These are phyloP conservation scores for Trichophyton mentagrophytes DNA, from an alignment of 2,329 filamentous ascomycete species.

Conservation along the genomic window DNA sequence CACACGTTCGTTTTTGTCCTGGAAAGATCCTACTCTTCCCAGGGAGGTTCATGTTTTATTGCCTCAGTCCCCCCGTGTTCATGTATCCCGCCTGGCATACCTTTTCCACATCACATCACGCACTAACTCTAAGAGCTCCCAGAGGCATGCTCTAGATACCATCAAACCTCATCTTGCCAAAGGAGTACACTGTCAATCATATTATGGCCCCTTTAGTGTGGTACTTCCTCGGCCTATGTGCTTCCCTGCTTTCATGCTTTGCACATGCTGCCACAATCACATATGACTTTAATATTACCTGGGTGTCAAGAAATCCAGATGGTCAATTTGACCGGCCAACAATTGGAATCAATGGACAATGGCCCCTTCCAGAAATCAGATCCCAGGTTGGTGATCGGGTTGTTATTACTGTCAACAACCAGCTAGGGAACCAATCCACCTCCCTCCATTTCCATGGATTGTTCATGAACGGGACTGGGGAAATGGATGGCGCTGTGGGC, in stretches of 20 bases:
- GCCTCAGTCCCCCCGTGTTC: neutral
- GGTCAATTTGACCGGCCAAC: constrained; percentile 7
- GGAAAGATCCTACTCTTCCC: neutral
- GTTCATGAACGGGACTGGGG: constrained; percentile 46
- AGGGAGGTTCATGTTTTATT: neutral
- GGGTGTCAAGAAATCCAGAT: constrained; percentile 8
- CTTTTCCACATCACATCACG: neutral
- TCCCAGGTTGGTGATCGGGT: constrained; percentile 8
- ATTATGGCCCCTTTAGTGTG: neutral
- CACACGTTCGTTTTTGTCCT: too few relatives aligned
- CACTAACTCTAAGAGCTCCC: neutral
- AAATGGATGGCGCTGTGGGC: constrained; percentile 14
- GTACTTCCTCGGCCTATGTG: constrained; percentile 2
- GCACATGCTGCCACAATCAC: constrained; percentile 5
- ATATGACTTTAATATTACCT: constrained; percentile 11
- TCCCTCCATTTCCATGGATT: constrained; percentile 50
- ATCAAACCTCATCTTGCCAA: neutral
- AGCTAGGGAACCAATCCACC: constrained; percentile 9
- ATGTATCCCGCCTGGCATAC: neutral
- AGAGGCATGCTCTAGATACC: neutral
- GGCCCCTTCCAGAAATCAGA: constrained; percentile 8
- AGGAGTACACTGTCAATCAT: neutral
- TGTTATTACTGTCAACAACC: constrained; percentile 7
- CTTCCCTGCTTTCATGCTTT: constrained; percentile 3
- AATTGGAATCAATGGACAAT: constrained; percentile 9